Conservation (phyloP, 257 asterid genomes). For the Ballota nigra region DNA sequence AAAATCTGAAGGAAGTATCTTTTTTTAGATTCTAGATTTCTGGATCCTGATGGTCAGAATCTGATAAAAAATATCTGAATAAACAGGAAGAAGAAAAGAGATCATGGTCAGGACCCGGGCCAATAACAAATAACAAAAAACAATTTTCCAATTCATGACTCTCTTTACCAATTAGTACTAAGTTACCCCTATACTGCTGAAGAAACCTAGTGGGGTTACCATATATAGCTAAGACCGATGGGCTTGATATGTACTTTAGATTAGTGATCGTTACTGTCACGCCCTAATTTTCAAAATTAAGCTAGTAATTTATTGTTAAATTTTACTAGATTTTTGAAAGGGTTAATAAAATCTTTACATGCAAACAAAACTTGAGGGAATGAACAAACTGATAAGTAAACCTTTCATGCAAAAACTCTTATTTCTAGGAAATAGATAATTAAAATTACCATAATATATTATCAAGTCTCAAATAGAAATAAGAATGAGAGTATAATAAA, state of each 20-base stretch:
- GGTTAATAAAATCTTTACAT: not conserved
- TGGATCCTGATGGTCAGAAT: slow-evolving; percentile 1
- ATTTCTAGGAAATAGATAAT: no score
- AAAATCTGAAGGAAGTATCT: not conserved
- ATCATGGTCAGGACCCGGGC: not conserved
- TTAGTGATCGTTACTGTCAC: not conserved
- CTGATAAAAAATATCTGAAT: slow-evolving; percentile 12
- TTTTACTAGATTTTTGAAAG: not conserved
- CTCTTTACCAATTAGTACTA: slow-evolving; percentile 13
- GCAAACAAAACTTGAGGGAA: no score
- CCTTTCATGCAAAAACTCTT: no score
- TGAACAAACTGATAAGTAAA: no score
- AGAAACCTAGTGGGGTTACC: not conserved
- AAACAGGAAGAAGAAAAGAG: not conserved
- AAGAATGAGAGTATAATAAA: no score
- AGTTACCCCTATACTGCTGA: not conserved
- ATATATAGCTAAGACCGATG: slow-evolving; percentile 13
- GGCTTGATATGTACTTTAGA: not conserved
- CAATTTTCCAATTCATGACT: not conserved
- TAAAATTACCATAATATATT: no score
- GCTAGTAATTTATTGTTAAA: not conserved
- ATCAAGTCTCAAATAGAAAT: no score
- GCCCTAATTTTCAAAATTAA: not conserved
- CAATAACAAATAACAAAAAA: not conserved
- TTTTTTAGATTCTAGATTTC: not conserved